phyloP scores from a whole-genome alignment of 805 yeast genomes.

The Debaryomyces castellii region DNA sequence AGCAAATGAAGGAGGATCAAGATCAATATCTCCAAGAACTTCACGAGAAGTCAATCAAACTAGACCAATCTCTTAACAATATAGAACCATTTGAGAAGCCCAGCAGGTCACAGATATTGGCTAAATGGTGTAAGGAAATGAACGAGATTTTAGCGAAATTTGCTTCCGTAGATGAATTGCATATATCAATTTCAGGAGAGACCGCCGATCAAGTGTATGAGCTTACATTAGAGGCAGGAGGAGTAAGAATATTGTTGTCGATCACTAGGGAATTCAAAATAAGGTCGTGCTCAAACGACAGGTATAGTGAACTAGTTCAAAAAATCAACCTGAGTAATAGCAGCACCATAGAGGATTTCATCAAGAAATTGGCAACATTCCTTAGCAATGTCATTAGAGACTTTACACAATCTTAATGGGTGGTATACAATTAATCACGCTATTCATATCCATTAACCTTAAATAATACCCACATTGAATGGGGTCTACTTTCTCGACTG shows the following conservation, averaged over 20 bases:
- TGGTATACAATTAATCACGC: too few species aligned
- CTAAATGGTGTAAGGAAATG: conserved; percentile 24
- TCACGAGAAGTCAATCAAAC: conserved; percentile 1
- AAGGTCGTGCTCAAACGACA: neutral
- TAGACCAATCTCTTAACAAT: neutral
- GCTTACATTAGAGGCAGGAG: neutral
- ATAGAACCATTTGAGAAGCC: conserved; percentile 5
- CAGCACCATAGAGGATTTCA: neutral
- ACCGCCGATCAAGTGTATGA: neutral
- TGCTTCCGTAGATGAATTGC: conserved; percentile 1
- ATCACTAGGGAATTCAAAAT: conserved; percentile 1
- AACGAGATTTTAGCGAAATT: conserved; percentile 15
- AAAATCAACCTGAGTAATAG: neutral
- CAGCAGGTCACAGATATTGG: conserved; percentile 11
- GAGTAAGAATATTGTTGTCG: neutral
- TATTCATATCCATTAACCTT: too few species aligned
- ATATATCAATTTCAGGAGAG: neutral
- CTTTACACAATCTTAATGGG: too few species aligned
- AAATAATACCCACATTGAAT: too few species aligned
- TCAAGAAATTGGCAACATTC: neutral
- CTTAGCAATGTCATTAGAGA: neutral
- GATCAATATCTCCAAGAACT: conserved; percentile 5
- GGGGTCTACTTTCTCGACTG: too few species aligned
- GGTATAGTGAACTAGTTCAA: neutral
- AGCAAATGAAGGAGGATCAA: conserved; percentile 5